Base-by-base conservation (phyloP, 1,139 yeast genomes). In the Candida buenavistaensis region DNA sequence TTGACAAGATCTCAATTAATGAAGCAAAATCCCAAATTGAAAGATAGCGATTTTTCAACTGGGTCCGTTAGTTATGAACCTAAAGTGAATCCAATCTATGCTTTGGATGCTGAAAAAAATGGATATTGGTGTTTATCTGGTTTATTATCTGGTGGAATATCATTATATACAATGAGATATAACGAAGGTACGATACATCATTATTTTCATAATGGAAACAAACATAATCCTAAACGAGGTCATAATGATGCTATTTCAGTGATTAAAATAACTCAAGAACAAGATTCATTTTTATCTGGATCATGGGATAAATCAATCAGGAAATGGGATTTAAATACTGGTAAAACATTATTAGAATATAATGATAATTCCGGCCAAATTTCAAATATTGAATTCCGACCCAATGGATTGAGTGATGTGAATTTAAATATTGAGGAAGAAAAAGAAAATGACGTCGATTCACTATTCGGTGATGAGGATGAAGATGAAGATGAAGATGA, bases 111-210 rank as follows among this genome's bases (percentile, higher is more conserved):
- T 0, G 95, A 92, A 47, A 70, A 78, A 24, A 86, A 86, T 48
- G 89, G 95, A 2, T 67, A 80, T 34, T 92, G 97, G 95, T 66
- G 94, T 35, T 60, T 90, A 23, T 76, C 95, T 12, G 98, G 99
- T 0, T 68, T 89, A 15, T 69, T 78, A 24, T 69, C 81, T 15
- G 99, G 99, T 20, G 97, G 96, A 0, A 87, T 94, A 25, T 74
- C 90, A 1, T 56, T 92, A 36, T 95, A 89, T 54, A 80, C 95
- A 1, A 78, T 88, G 52, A 68, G 96, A 36, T 83, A 87, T 50
- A 78, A 76, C 52, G 97, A 90, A 59, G 98, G 98, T 4, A 61
- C 73, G 14, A 78, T 86, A 11, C 84, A 83, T 34, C 88, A 89
- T 50, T 86, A 87, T 54, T 81, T 92, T 55, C 64, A 65, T 37